Evolutionary conservation across 306 rosid species (phyloP), one percentile per base, ranked within the genome.

Genomic region (Vigna angularis): DNA sequence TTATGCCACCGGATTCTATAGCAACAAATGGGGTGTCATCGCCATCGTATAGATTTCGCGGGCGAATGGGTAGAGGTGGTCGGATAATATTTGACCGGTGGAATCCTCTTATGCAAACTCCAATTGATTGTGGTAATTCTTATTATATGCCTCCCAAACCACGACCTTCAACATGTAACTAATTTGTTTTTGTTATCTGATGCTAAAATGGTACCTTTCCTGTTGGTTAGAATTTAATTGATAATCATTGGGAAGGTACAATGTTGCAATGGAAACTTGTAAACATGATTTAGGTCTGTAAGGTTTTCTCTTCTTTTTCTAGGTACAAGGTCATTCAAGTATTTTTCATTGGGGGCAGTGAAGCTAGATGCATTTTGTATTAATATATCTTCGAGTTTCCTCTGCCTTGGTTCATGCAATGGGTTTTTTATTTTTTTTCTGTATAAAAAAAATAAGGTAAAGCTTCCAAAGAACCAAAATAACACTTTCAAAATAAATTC

Each of bases 1-100:
- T 95, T 75, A 55, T 86, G 28, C 93, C 91, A 17, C 95, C 97
- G 58, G 90, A 95, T 75, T 69, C 91, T 47, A 74, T 86, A 51
- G n/a, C 83, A 16, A 83, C 78, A 78, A 84, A 85, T 66, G 91
- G 91, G 52, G 85, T 80, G 47, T 75, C 98, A 49, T n/a, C 88
- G 77, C 66, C 89, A 14, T 71, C 96, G 4, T 84, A 64, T 82
- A 95, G 79, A 81, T 85, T 82, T 53, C 92, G 88, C 0, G 99
- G 99, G 51, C 86, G 99, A 86, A 86, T 95, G 16, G 99, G 99
- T 72, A 89, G 98, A 40, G 99, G 99, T 14, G 99, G 99, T 78
- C 90, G 98, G 18, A 86, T 95, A 81, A 84, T 95, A 86, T 95
- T 93, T 72, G 99, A 95, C 70, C 77, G 97, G 73, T 95, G 93